These are phyloP conservation scores for Exutisphaerella laricina DNA, from an alignment of 2,329 filamentous ascomycete genomes.

Conservation along the genomic window DNA sequence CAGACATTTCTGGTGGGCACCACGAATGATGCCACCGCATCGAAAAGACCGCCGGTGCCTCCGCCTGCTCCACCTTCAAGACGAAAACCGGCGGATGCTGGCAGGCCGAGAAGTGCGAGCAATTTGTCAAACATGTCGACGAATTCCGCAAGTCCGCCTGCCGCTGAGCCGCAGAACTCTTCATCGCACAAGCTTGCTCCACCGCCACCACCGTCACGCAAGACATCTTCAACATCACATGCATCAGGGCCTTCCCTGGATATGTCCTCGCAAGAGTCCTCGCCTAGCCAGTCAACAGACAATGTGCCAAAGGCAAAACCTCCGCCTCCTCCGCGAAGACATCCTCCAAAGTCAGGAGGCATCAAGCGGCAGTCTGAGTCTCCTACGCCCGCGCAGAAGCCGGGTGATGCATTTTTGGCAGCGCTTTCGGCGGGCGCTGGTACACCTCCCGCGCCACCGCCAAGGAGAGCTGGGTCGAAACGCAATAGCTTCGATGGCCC, in stretches of 20 bases:
- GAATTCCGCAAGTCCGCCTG: not conserved
- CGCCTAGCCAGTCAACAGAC: constrained; percentile 6
- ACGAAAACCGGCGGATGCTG: constrained; percentile 32
- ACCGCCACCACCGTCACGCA: constrained; percentile 29
- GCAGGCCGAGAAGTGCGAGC: constrained; percentile 24
- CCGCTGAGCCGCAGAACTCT: constrained; percentile 5
- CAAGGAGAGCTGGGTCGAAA: constrained; percentile 22
- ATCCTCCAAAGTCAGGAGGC: constrained; percentile 16
- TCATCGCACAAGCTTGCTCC: constrained; percentile 20
- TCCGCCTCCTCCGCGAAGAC: constrained; percentile 27
- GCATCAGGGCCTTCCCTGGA: constrained; percentile 5
- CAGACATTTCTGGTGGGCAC: constrained; percentile 6
- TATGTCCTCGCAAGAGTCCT: not conserved
- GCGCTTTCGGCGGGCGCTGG: constrained; percentile 5
- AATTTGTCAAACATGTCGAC: constrained; percentile 21
- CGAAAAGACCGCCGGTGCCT: constrained; percentile 39
- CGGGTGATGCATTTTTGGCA: constrained; percentile 15
- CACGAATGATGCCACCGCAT: constrained; percentile 19
- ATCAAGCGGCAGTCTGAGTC: not conserved
- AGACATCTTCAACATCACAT: constrained; percentile 12
- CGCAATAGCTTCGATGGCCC: constrained; percentile 24
- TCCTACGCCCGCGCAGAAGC: constrained; percentile 16
- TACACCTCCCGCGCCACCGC: constrained; percentile 29
- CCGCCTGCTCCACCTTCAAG: constrained; percentile 45
- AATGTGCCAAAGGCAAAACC: constrained; percentile 21